These are phyloP conservation scores for Aspergillus persii DNA, from an alignment of 2,329 filamentous ascomycete genomes.

Conservation along the genomic window DNA sequence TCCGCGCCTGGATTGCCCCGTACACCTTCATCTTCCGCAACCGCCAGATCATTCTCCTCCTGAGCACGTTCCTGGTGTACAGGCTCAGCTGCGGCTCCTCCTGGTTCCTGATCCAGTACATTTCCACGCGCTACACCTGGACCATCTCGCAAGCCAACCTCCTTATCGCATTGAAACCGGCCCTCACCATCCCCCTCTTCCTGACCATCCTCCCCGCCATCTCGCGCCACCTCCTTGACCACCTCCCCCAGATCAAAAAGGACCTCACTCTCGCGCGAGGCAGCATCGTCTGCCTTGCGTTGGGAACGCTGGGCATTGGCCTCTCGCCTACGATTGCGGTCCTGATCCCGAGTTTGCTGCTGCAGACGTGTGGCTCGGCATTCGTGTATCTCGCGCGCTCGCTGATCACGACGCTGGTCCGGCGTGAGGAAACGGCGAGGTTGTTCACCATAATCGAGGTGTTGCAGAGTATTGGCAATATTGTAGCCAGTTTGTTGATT, in stretches of 20 bases:
- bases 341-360: constrained; percentile 45
- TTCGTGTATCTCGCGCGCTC: constrained; percentile 48
- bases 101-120: constrained; percentile 51
- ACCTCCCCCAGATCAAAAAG: constrained; percentile 39
- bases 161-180: constrained; percentile 48
- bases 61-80: constrained; percentile 49
- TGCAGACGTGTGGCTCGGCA: constrained; percentile 50
- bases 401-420: constrained; percentile 48
- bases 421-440: constrained; percentile 48
- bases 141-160: constrained; percentile 44
- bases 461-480: constrained; percentile 47
- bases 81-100: constrained; percentile 49
- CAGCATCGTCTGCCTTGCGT: constrained; percentile 44
- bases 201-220: constrained; percentile 45
- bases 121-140: constrained; percentile 52
- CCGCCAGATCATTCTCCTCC: constrained; percentile 41
- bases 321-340: constrained; percentile 43
- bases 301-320: constrained; percentile 48
- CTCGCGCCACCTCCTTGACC: constrained; percentile 38
- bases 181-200: constrained; percentile 49
- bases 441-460: constrained; percentile 52
- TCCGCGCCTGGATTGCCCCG: constrained; percentile 32
- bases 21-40: constrained; percentile 43
- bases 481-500: constrained; percentile 48
- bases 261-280: constrained; percentile 48